These are phyloP conservation scores for Stevia rebaudiana DNA, from an alignment of 140 eudicot genomes.

Conservation along the genomic window DNA sequence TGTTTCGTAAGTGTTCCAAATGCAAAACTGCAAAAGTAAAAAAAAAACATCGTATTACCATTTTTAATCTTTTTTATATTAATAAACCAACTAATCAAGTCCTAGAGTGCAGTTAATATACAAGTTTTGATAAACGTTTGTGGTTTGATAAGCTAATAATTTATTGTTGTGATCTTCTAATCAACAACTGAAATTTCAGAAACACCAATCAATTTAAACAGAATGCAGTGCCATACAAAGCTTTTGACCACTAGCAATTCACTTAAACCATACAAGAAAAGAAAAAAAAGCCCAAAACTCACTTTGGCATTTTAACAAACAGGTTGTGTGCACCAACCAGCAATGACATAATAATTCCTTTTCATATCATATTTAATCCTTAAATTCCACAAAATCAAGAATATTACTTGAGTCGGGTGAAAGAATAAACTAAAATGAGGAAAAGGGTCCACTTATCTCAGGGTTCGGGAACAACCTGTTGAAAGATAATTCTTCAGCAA, in stretches of 20 bases:
- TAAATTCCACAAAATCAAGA: background rate
- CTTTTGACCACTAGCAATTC: background rate
- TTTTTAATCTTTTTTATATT: background rate
- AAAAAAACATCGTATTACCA: no score
- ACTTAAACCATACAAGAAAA: background rate
- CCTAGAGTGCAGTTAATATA: background rate
- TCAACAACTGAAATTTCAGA: background rate
- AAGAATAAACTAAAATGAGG: background rate
- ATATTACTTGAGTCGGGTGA: background rate
- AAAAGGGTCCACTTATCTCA: background rate
- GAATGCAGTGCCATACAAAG: background rate
- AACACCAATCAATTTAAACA: background rate
- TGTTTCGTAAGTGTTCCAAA: background rate
- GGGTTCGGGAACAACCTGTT: background rate
- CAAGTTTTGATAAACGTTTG: background rate
- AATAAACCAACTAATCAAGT: background rate
- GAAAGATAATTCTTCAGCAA: background rate
- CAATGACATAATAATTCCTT: background rate
- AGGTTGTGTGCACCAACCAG: background rate
- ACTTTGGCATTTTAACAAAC: slow-evolving; percentile 20
- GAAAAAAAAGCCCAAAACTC: background rate
- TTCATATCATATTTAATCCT: background rate
- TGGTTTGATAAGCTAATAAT: background rate
- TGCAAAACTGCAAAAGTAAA: background rate
- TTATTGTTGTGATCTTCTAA: background rate